These are phyloP conservation scores for Iris pallida DNA, from an alignment of 116 monocot species.

Conservation along the genomic window DNA sequence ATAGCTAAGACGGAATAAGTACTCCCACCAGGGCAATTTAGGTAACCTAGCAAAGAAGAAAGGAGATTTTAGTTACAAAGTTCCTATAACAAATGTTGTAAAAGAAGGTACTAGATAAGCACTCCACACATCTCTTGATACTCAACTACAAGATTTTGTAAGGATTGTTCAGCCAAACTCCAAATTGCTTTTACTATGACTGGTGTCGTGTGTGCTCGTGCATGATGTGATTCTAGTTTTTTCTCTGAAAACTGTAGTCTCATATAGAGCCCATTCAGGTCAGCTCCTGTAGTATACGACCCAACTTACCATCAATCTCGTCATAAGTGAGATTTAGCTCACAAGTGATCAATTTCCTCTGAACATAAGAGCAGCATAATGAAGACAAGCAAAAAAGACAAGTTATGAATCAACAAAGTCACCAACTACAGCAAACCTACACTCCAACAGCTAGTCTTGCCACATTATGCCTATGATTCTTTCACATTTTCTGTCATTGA, in stretches of 20 bases:
- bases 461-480: too few species aligned
- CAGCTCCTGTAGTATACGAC: neutral
- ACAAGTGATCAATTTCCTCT: neutral
- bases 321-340: neutral
- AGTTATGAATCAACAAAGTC: neutral
- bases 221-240: neutral
- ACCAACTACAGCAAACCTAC: too few species aligned
- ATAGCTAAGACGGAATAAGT: conserved; percentile 88
- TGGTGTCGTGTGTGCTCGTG: neutral
- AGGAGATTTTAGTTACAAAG: neutral
- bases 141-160: too few species aligned
- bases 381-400: neutral
- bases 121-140: neutral
- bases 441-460: too few species aligned
- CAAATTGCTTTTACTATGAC: neutral
- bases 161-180: too few species aligned
- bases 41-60: conserved; percentile 62
- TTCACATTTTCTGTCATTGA: too few species aligned
- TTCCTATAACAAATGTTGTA: too few species aligned
- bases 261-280: too few species aligned
- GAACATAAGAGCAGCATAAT: neutral
- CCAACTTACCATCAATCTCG: neutral
- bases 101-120: neutral
- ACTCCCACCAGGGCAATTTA: conserved; percentile 96
- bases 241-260: neutral